Evolutionary conservation across 768 basidiomycete genomes (phyloP).

Genomic region (Lenzites betulinus): DNA sequence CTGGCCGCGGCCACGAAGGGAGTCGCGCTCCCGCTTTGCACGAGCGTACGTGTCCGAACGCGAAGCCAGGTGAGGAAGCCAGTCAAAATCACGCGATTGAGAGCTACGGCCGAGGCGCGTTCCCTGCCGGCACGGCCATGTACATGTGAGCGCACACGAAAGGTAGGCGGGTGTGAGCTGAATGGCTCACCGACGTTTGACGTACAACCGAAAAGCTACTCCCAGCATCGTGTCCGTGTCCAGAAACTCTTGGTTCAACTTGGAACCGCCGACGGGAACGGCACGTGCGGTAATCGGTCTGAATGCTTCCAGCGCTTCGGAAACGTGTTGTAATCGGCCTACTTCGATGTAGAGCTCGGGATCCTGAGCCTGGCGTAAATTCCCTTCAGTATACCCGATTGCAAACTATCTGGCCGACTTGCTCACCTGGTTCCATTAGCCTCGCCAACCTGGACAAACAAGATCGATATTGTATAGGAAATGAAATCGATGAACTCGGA

Average conservation of each 20-base stretch:
- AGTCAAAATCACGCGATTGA: neutral
- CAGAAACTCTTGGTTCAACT: neutral
- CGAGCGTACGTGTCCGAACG: neutral
- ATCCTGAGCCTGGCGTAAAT: neutral
- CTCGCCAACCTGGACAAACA: neutral
- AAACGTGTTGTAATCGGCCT: neutral
- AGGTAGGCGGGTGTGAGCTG: neutral
- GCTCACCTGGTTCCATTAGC: neutral
- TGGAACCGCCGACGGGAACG: no score
- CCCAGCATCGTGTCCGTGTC: neutral
- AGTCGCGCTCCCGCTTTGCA: neutral
- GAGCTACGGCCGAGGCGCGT: neutral
- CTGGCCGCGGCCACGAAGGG: neutral
- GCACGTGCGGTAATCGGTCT: neutral
- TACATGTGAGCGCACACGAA: neutral
- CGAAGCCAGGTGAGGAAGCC: neutral
- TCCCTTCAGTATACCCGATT: neutral
- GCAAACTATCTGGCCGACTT: neutral
- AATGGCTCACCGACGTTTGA: neutral
- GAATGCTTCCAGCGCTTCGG: neutral
- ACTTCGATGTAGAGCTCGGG: neutral
- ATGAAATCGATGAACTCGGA: constrained; percentile 8
- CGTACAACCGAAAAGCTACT: neutral
- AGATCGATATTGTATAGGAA: neutral
- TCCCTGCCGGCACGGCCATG: neutral